Base-by-base conservation (phyloP, 345 rosid species). In the Dimocarpus longan region DNA sequence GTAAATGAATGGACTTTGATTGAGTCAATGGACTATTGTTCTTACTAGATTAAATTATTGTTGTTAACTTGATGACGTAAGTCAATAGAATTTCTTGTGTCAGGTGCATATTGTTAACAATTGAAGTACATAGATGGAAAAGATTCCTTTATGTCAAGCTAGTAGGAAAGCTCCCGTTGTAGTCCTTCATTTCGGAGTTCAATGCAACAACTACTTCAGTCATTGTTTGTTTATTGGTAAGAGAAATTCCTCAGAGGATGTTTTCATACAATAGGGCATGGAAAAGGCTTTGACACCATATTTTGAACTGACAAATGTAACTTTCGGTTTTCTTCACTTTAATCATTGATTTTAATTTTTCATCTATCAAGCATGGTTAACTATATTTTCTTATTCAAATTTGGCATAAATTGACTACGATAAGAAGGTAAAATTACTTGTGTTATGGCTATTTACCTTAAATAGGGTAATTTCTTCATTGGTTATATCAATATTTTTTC, bases 241-340 rank as follows among this genome's bases (percentile, higher is more conserved):
- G 91, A 74, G 91, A 89, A 81, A 89, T 89, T 64, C 91, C 90
- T 1, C 88, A 89, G 80, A 85, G 91, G 81, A 89, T 69, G 85
- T 89, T 26, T 86, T 89, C 70, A 87, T 89, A 90, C 90, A 89
- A 78, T 84, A 87, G 82, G 90, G 91, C 74, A 89, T 89, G 91
- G 90, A 87, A 79, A 87, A 82, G 63, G 88, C 91, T 66, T 71
- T 89, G 84, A 87, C 86, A 83, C 91, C 91, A 12, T 89, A 89
- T 79, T 89, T 89, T 80, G 92, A 89, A 81, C n/a, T n/a, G n/a
- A n/a, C n/a, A n/a, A n/a, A n/a, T n/a, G n/a, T n/a, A n/a, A n/a
- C n/a, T n/a, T n/a, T n/a, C n/a, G n/a, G n/a, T n/a, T n/a, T n/a
- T n/a, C n/a, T n/a, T n/a, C n/a, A n/a, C n/a, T n/a, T n/a, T n/a